phyloP scores from a whole-genome alignment of 306 rosid species.

The Sophora flavescens region DNA sequence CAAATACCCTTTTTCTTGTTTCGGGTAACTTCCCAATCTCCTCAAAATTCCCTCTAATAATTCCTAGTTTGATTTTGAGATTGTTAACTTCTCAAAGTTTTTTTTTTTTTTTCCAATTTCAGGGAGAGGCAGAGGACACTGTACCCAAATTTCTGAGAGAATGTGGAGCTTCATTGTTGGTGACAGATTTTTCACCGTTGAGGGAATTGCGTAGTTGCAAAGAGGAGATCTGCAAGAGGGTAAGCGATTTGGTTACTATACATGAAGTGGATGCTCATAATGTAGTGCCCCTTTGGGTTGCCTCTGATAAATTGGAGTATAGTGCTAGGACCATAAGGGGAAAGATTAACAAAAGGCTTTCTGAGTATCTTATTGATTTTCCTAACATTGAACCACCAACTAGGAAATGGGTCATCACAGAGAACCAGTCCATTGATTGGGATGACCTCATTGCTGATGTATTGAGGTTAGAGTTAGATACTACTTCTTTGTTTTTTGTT shows the following conservation, averaged over 20 bases:
- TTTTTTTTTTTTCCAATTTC: background rate
- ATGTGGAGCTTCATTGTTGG: conserved; percentile 85
- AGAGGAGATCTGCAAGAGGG: conserved; percentile 76
- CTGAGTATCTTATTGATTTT: conserved; percentile 82
- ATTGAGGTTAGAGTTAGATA: conserved; percentile 73
- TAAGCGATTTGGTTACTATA: conserved; percentile 62
- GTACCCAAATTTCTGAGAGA: conserved; percentile 75
- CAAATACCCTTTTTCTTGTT: conserved; percentile 82
- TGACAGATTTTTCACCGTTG: conserved; percentile 87
- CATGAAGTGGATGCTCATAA: conserved; percentile 97
- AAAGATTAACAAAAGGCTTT: conserved; percentile 79
- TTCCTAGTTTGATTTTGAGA: background rate
- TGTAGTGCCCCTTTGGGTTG: conserved; percentile 84
- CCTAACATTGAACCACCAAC: conserved; percentile 61
- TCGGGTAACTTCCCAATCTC: conserved; percentile 49
- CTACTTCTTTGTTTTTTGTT: background rate
- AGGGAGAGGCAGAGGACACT: conserved; percentile 93
- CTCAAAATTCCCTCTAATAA: background rate
- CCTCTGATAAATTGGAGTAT: conserved; percentile 91
- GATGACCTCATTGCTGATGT: conserved; percentile 68
- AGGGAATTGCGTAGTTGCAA: conserved; percentile 75
- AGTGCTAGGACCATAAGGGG: conserved; percentile 85
- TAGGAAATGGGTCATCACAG: conserved; percentile 62
- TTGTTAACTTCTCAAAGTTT: background rate
- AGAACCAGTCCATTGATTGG: conserved; percentile 61